Evolutionary conservation across 2,329 filamentous ascomycete genomes (phyloP).

Genomic region (Pseudodiploospora longispora): DNA sequence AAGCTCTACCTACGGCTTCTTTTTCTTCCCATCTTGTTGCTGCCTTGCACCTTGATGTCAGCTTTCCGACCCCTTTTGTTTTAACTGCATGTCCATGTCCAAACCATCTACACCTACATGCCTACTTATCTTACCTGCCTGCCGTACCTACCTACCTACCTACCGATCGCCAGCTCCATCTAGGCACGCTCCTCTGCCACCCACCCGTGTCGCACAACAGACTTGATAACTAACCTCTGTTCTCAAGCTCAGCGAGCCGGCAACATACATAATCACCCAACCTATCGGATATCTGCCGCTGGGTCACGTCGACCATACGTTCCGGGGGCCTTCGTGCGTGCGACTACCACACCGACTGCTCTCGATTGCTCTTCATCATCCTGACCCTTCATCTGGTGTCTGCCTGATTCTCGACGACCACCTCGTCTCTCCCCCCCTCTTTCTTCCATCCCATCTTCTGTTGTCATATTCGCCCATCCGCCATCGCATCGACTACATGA

Average conservation of each 20-base stretch:
- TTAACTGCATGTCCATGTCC: too few relatives aligned
- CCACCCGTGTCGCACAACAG: too few relatives aligned
- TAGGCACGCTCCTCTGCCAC: too few relatives aligned
- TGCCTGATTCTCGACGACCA: constrained; percentile 6
- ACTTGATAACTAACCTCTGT: constrained; percentile 8
- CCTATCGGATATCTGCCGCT: constrained; percentile 25
- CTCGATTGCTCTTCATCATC: constrained; percentile 1
- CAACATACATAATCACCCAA: constrained; percentile 13
- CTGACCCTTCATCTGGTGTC: constrained; percentile 10
- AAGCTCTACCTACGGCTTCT: background rate
- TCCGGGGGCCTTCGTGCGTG: constrained; percentile 6
- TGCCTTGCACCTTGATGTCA: constrained; percentile 8
- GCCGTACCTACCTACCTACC: too few relatives aligned
- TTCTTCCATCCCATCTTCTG: background rate
- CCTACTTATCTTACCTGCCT: too few relatives aligned
- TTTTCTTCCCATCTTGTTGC: constrained; percentile 4
- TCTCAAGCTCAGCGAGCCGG: constrained; percentile 16
- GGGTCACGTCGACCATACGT: constrained; percentile 13
- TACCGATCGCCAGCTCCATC: background rate
- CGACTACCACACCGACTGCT: constrained; percentile 14
- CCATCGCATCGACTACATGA: constrained; percentile 31
- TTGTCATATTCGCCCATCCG: constrained; percentile 5
- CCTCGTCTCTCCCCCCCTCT: constrained; percentile 1
- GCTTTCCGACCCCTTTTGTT: too few relatives aligned
- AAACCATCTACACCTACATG: too few relatives aligned